These are phyloP conservation scores for Beauveria asiatica DNA, from an alignment of 2,329 filamentous ascomycete species.

Conservation along the genomic window DNA sequence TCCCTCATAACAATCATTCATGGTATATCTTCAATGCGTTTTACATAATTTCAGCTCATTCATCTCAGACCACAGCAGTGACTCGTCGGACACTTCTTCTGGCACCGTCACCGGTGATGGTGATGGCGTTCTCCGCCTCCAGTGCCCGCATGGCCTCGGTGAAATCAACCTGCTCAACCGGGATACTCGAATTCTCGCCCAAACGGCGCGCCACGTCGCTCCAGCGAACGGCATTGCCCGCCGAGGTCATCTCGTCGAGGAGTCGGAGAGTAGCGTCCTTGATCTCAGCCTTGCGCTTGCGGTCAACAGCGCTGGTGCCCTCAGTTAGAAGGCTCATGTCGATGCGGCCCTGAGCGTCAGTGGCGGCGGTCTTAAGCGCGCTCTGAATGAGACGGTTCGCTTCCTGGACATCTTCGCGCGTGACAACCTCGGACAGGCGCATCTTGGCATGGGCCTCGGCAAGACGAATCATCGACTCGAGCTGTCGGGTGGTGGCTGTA, in stretches of 20 bases:
- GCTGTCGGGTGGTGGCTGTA: conserved; percentile 90
- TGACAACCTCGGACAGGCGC: conserved; percentile 72
- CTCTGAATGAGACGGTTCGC: conserved; percentile 88
- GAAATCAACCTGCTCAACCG: conserved; percentile 73
- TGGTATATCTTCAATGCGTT: not conserved
- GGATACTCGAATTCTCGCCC: conserved; percentile 59
- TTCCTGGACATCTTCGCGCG: conserved; percentile 74
- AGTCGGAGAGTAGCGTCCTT: conserved; percentile 68
- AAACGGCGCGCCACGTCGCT: conserved; percentile 69
- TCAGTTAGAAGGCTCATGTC: conserved; percentile 95
- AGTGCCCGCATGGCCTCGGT: conserved; percentile 69
- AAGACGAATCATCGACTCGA: conserved; percentile 97
- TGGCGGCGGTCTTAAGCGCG: conserved; percentile 94
- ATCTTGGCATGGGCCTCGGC: conserved; percentile 96
- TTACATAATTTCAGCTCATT: not conserved
- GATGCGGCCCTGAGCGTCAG: conserved; percentile 83
- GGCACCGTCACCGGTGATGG: conserved; percentile 74
- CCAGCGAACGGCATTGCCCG: conserved; percentile 62
- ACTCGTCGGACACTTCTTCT: conserved; percentile 75
- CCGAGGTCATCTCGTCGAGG: conserved; percentile 71
- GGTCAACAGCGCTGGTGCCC: conserved; percentile 82
- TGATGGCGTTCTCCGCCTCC: conserved; percentile 77
- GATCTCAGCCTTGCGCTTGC: conserved; percentile 73
- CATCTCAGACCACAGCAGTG: conserved; percentile 35
- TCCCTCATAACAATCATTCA: conserved; percentile 4